A percentile compares a stretch with the other conserved stretches of the same genome.
These are phyloP conservation scores for Hordeum pubiflorum DNA, from an alignment of 202 grass and related monocot species.

Conservation along the genomic window DNA sequence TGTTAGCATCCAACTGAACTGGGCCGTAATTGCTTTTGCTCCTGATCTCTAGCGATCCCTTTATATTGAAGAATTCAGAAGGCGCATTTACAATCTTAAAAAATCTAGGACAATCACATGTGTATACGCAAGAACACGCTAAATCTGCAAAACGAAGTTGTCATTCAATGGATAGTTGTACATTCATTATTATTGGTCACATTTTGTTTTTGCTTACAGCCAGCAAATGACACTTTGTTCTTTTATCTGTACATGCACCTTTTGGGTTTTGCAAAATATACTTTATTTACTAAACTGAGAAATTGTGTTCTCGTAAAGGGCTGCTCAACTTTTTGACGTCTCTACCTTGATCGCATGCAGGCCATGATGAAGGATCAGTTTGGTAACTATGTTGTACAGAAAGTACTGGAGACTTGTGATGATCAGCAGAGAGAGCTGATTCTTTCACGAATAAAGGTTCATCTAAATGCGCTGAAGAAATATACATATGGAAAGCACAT, in stretches of 20 bases:
- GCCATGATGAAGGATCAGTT: slow-evolving; percentile 99
- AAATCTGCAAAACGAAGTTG: neutral
- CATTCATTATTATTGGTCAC: neutral
- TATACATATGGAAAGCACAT: slow-evolving; percentile 98
- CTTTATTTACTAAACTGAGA: neutral
- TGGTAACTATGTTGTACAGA: slow-evolving; percentile 98
- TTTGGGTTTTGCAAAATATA: neutral
- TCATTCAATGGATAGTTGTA: neutral
- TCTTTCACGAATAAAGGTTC: slow-evolving; percentile 79
- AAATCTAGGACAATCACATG: neutral
- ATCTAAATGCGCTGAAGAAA: slow-evolving; percentile 90
- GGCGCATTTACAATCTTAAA: neutral
- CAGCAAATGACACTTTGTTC: neutral
- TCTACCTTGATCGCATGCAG: slow-evolving; percentile 28
- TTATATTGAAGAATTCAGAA: neutral
- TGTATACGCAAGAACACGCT: neutral
- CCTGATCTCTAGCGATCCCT: neutral
- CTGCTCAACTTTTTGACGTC: slow-evolving; percentile 5
- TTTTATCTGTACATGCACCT: neutral
- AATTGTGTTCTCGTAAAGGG: neutral
- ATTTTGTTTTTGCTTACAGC: neutral
- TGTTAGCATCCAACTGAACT: neutral
- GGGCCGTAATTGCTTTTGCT: neutral
- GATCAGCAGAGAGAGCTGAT: slow-evolving; percentile 88
- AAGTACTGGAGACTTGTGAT: slow-evolving; percentile 90